Evolutionary conservation across 2,329 filamentous ascomycete species (phyloP), one percentile per base, ranked within the genome.

Genomic region (Dichotomopilus funicola): DNA sequence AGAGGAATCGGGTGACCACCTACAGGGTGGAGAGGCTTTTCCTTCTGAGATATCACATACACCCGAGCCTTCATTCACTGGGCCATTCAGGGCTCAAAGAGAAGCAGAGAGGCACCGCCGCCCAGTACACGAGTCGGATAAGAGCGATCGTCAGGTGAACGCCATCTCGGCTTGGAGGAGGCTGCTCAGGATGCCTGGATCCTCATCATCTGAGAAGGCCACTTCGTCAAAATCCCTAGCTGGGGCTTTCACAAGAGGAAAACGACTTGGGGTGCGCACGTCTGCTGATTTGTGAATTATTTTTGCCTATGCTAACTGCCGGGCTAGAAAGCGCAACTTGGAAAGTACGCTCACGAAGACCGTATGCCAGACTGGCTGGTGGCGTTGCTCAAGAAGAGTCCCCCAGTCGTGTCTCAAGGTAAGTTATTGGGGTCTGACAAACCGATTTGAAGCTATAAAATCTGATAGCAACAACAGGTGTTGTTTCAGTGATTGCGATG

Each of bases 291-390:
- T 19, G 31, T 19, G 6, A 34, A 50, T 40, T 11, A 12, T 54
- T 8, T n/a, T 31, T 38, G 6, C 35, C 47, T 12, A 27, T 9
- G 42, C 55, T 58, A 41, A 54, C 13, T 6, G 8, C 19, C 9
- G 19, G 19, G 10, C 19, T 19, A 65, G 63, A 78, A 79, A 77
- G 72, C 76, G 66, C 85, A 91, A 64, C 74, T 92, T 11, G 88
- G 88, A 0, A 82, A 82, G 33, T 83, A 87, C 70, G 86, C 86
- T 1, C 75, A 88, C 62, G 88, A 92, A 68, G 80, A 84, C 42
- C 77, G 80, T 61, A 91, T 91, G 88, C 88, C 88, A 0, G 71
- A 75, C 7, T 87, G 82, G 82, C 77, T 91, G 1, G 76, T 79
- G 12, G 74, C 75, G 11, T 72, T 88, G 60, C 75, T 92, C 1